phyloP scores from a whole-genome alignment of 2,329 filamentous ascomycete species.

The Aureobasidium sp. region DNA sequence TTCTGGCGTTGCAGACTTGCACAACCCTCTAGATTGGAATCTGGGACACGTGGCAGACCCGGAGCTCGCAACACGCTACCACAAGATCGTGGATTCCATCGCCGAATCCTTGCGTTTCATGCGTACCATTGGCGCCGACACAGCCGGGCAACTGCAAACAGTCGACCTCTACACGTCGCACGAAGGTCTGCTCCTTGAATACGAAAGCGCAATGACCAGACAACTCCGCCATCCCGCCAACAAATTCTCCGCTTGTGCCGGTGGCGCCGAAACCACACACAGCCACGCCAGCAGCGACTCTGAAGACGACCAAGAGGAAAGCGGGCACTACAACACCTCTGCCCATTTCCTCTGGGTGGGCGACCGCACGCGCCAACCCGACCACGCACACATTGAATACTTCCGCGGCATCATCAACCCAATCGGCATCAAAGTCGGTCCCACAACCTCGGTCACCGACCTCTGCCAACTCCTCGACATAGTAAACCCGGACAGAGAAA shows the following conservation, averaged over 20 bases:
- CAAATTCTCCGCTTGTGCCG: conserved; percentile 26
- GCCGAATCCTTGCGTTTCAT: conserved; percentile 91
- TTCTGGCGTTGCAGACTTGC: conserved; percentile 86
- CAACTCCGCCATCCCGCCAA: conserved; percentile 58
- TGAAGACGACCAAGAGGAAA: conserved; percentile 29
- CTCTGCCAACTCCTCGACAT: conserved; percentile 72
- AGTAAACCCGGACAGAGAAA: conserved; percentile 73
- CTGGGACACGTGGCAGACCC: conserved; percentile 85
- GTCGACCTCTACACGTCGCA: conserved; percentile 95
- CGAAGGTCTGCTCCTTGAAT: conserved; percentile 88
- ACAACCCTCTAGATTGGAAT: conserved; percentile 90
- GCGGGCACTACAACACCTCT: conserved; percentile 85
- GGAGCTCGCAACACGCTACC: conserved; percentile 77
- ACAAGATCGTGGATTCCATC: conserved; percentile 74
- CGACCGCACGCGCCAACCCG: conserved; percentile 87
- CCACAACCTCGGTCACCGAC: conserved; percentile 69
- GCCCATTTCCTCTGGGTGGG: conserved; percentile 98
- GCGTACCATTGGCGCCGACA: conserved; percentile 84
- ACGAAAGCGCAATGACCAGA: conserved; percentile 82
- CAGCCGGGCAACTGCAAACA: conserved; percentile 74
- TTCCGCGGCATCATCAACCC: conserved; percentile 95
- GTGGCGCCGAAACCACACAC: conserved; percentile 9
- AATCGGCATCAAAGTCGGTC: conserved; percentile 92
- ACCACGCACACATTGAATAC: conserved; percentile 93
- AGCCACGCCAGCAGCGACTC: conserved; percentile 18